Base-by-base conservation (phyloP, 2,329 filamentous ascomycete species). In the Aspergillus ochraceoroseus region DNA sequence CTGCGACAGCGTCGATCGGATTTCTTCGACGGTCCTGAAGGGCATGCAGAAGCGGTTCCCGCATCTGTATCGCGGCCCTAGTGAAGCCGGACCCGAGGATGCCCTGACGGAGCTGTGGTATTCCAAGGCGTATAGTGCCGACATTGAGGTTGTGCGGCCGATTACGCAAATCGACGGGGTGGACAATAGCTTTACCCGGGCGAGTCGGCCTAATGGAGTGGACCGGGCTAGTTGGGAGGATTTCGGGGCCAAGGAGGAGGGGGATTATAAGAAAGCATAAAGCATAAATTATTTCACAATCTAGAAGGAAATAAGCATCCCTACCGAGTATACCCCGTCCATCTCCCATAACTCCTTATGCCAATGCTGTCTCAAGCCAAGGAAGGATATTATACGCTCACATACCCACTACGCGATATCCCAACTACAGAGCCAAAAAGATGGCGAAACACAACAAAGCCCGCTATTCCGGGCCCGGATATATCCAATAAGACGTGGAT, bases 1-100 rank as follows among this genome's bases (percentile, higher is more conserved):
- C 51, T 70, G 73, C 32, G 74, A 83, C 53, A 82, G 77, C 46
- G 79, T 83, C 1, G 80, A 83, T 41, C 76, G 80, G 31, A 79
- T 83, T 25, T 79, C 78, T 0, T 75, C 74, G 31, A 72, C 74
- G 1, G 78, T 77, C 5, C 57, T 83, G 48, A 70, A 68, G 41
- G 70, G 70, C 18, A 73, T 82, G 74, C 67, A 71, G 39, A 56
- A 61, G 26, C 66, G 67, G 5, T 74, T 73, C 52, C 75, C 76
- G 0, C 70, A 75, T 17, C 59, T 82, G n/a, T 78, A 80, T 44
- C 63, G 66, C 18, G 15, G 46, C 3, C 41, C 50, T 7, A 50
- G 48, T 15, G 43, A 43, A 26, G 59, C 70, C 17, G 58, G 11
- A 1, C 8, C n/a, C n/a, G n/a, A 57, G 5, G 61, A 70, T 32